Evolutionary conservation across 345 rosid species (phyloP).

Genomic region (Linum trigynum): DNA sequence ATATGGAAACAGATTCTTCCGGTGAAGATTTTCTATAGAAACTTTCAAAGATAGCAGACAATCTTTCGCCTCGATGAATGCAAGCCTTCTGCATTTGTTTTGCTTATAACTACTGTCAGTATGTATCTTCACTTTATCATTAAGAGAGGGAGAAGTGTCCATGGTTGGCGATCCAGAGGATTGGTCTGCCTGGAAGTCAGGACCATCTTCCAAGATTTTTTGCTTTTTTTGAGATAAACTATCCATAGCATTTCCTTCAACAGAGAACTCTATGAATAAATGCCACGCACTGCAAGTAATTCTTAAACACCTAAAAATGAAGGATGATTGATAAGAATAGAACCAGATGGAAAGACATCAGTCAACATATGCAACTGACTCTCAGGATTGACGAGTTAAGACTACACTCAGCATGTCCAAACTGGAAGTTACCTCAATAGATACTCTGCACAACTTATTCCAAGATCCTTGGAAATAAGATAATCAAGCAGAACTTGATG

Average conservation of each 20-base stretch:
- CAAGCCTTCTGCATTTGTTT: constrained; percentile 15
- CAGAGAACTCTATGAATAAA: constrained; percentile 37
- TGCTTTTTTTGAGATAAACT: constrained; percentile 42
- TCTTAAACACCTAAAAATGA: constrained; percentile 48
- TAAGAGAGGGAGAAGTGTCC: constrained; percentile 3
- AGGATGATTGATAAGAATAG: neutral
- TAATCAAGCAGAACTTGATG: constrained; percentile 92
- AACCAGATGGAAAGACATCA: neutral
- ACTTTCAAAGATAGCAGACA: constrained; percentile 71
- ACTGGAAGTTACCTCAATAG: constrained; percentile 49
- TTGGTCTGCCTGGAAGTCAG: constrained; percentile 14
- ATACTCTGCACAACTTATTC: constrained; percentile 69
- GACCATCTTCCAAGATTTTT: constrained; percentile 24
- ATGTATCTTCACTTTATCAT: constrained; percentile 15
- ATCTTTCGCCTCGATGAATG: constrained; percentile 41
- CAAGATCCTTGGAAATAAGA: constrained; percentile 72
- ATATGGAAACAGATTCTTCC: constrained; percentile 64
- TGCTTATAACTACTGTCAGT: constrained; percentile 7
- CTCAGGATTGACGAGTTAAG: constrained; percentile 2
- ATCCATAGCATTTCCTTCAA: constrained; percentile 18
- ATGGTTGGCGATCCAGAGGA: constrained; percentile 7
- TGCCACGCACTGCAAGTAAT: constrained; percentile 48
- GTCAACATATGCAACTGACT: neutral
- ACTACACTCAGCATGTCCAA: constrained; percentile 2
- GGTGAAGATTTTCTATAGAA: constrained; percentile 53